Evolutionary conservation across 805 yeast species (phyloP), one percentile per base, ranked within the genome.

Genomic region (Barnettozyma wickerhamii): DNA sequence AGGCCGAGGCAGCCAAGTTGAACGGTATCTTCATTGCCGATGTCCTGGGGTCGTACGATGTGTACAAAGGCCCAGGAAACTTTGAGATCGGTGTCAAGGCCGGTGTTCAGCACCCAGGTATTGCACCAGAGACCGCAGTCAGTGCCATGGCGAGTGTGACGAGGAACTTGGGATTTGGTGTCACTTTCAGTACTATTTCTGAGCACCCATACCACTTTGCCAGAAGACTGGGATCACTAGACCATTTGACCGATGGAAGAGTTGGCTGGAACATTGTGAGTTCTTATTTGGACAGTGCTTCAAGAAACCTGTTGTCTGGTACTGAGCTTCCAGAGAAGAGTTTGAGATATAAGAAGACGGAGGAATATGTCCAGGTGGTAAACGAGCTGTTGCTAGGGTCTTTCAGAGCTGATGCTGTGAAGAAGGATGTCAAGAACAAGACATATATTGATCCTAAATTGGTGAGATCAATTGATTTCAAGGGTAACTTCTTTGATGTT

Each of bases 251-350:
- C 7, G 56, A 58, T 24, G 72, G 72, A 13, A 55, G 72, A 46
- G 50, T 67, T 40, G 72, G 72, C 27, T 68, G 72, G 72, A 68
- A 68, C 44, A 60, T 68, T 10, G 72, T 68, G 19, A 56, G 67
- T 14, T 61, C 68, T 4, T 65, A 67, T 39, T 50, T 67, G 33
- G 65, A 63, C 30, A 57, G 65, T 47, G 68, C 71, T 5, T 60
- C 70, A 3, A 49, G 63, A 40, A 64, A 65, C 41, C 48, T 64
- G 19, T 48, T 64, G 23, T 60, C 63, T 30, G 63, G 60, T 7
- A 60, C 54, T 17, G 42, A 49, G 9, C 58, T 65, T 13, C 63
- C 67, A 17, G 60, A 59, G 6, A 69, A 62, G 38, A 63, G 57
- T 28, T 64, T 63, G 38, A 55, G 73, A 40, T 68, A 68, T 41